Percentiles rank a stretch among this genome's conserved stretches.
phyloP scores from a whole-genome alignment of 805 yeast genomes.

The Metschnikowia shivogae region DNA sequence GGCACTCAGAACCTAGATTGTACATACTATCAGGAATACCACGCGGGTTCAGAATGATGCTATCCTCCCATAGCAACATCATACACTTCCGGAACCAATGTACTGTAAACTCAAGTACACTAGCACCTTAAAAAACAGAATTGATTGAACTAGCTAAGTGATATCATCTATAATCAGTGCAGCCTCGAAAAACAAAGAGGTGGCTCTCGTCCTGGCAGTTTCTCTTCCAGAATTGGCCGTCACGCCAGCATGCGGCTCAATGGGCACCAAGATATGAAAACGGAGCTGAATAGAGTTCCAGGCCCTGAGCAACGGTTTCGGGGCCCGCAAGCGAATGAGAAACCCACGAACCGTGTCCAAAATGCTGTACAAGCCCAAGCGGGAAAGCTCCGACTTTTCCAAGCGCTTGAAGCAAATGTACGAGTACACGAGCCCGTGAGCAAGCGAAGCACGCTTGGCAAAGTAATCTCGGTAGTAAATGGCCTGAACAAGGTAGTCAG shows the following conservation, averaged over 20 bases:
- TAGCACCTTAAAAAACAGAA: background rate
- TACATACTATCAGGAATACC: too few relatives aligned
- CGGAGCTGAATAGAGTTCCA: constrained; percentile 6
- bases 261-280: constrained; percentile 12
- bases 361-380: constrained; percentile 12
- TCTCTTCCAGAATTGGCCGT: constrained; percentile 8
- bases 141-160: background rate
- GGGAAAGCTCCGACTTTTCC: constrained; percentile 14
- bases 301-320: constrained; percentile 5
- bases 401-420: constrained; percentile 15
- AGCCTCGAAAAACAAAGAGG: constrained; percentile 14
- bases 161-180: constrained; percentile 16
- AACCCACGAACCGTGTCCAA: constrained; percentile 8
- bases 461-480: constrained; percentile 11
- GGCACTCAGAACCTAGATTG: too few relatives aligned
- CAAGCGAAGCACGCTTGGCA: constrained; percentile 8
- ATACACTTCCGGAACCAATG: background rate
- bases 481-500: constrained; percentile 12
- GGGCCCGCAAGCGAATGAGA: constrained; percentile 5
- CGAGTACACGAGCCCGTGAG: constrained; percentile 12
- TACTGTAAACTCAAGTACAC: background rate
- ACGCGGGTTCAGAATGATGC: too few relatives aligned
- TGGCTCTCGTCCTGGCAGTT: constrained; percentile 13
- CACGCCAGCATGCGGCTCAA: constrained; percentile 4
- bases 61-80: too few relatives aligned